A percentile compares a stretch with the other conserved stretches of the same genome.
Evolutionary conservation across 176 grass and related monocot species (phyloP).

Genomic region (Alopecurus myosuroides): DNA sequence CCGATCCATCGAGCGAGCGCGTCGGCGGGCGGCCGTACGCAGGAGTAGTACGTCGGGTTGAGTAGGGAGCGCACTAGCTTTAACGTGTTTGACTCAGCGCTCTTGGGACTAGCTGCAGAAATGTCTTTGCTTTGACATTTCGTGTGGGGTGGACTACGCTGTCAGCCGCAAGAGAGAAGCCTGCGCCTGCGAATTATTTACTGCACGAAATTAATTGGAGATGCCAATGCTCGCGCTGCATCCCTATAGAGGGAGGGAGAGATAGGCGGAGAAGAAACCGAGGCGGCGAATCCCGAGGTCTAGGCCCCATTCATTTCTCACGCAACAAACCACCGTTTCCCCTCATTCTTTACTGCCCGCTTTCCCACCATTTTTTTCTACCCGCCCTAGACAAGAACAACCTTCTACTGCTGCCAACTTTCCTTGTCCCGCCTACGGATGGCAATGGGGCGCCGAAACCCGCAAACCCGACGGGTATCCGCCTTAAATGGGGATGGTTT

Average conservation of each 20-base stretch:
- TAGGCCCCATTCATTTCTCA: neutral
- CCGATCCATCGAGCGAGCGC: neutral
- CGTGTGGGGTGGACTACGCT: neutral
- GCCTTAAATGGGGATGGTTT: too few relatives aligned
- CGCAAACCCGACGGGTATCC: too few relatives aligned
- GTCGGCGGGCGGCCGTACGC: neutral
- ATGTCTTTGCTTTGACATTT: neutral
- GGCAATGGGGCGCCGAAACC: too few relatives aligned
- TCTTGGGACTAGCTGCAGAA: too few relatives aligned
- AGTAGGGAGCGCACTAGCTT: neutral
- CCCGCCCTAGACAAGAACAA: too few relatives aligned
- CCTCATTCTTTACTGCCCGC: neutral
- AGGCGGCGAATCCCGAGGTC: neutral
- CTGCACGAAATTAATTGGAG: neutral
- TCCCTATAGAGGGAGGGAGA: neutral
- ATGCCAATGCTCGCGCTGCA: neutral
- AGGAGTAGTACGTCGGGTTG: neutral
- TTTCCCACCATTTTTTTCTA: neutral
- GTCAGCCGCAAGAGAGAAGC: neutral
- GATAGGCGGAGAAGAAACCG: neutral
- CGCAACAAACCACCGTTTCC: neutral
- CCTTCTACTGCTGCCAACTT: too few relatives aligned
- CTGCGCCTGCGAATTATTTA: neutral
- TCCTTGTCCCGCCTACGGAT: too few relatives aligned
- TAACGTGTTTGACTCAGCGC: neutral